Conservation (phyloP, 768 basidiomycete species). For the Lentinula guzmanii region DNA sequence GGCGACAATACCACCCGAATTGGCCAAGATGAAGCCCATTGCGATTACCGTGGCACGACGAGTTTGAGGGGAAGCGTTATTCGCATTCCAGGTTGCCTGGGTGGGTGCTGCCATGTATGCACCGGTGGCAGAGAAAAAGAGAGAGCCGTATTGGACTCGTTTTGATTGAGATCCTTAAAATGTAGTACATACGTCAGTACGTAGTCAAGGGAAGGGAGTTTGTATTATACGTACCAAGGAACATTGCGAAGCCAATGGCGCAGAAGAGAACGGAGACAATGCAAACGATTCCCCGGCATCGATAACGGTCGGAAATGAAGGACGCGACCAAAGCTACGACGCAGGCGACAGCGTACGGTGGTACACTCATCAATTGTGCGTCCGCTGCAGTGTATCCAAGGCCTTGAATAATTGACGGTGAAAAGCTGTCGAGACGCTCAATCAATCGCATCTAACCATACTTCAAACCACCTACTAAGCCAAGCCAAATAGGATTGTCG, state of each 20-base stretch:
- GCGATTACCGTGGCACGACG: constrained; percentile 56
- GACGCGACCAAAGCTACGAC: constrained; percentile 19
- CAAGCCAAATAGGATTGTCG: constrained; percentile 33
- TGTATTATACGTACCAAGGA: constrained; percentile 21
- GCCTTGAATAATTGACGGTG: constrained; percentile 63
- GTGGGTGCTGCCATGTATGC: constrained; percentile 48
- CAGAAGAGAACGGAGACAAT: constrained; percentile 24
- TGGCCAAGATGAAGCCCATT: constrained; percentile 51
- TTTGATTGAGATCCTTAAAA: constrained; percentile 28
- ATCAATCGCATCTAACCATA: background rate
- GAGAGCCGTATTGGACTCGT: constrained; percentile 43
- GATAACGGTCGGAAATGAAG: constrained; percentile 20
- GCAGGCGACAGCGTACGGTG: constrained; percentile 48
- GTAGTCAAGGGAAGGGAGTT: background rate
- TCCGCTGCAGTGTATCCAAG: constrained; percentile 49
- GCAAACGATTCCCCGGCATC: constrained; percentile 20
- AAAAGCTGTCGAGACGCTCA: constrained; percentile 38
- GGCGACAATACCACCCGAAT: constrained; percentile 53
- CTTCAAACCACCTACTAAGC: constrained; percentile 32
- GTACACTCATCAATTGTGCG: constrained; percentile 61
- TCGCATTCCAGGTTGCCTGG: constrained; percentile 53
- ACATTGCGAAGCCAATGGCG: constrained; percentile 30
- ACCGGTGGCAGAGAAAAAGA: constrained; percentile 51
- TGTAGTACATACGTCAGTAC: no score
- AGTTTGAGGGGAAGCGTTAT: constrained; percentile 52